These are phyloP conservation scores for Cyanodermella asteris DNA, from an alignment of 2,329 filamentous ascomycete species.

Conservation along the genomic window DNA sequence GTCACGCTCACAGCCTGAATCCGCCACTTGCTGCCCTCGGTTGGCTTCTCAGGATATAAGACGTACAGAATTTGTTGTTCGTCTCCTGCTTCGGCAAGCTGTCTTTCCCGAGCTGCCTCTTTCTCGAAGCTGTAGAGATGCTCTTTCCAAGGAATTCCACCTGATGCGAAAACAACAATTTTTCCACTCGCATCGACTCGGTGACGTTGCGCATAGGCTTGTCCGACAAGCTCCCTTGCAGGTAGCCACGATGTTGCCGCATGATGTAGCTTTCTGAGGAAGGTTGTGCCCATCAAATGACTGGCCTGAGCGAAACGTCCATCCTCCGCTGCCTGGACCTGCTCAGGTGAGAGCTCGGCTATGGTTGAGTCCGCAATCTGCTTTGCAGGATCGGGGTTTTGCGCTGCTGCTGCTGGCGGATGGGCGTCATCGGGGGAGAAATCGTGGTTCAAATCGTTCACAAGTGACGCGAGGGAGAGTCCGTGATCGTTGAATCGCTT, in stretches of 20 bases:
- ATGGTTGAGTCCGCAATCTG: slow-evolving; percentile 21
- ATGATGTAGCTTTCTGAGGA: slow-evolving; percentile 58
- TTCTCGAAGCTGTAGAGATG: slow-evolving; percentile 80
- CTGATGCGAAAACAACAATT: slow-evolving; percentile 60
- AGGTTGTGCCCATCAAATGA: slow-evolving; percentile 69
- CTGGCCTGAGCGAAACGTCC: slow-evolving; percentile 57
- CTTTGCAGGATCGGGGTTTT: neutral
- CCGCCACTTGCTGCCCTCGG: slow-evolving; percentile 62
- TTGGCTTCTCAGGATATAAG: slow-evolving; percentile 66
- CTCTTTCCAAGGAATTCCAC: slow-evolving; percentile 81
- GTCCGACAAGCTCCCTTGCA: slow-evolving; percentile 55
- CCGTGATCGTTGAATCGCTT: slow-evolving; percentile 69
- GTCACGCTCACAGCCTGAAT: slow-evolving; percentile 76
- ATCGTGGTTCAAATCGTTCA: slow-evolving; percentile 57
- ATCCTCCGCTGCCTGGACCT: slow-evolving; percentile 57
- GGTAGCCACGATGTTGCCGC: slow-evolving; percentile 65
- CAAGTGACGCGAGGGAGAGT: slow-evolving; percentile 67
- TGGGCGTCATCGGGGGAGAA: slow-evolving; percentile 47
- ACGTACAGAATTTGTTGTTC: slow-evolving; percentile 67
- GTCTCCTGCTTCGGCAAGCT: slow-evolving; percentile 20
- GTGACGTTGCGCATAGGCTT: slow-evolving; percentile 48
- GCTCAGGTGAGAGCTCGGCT: slow-evolving; percentile 24
- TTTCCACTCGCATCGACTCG: slow-evolving; percentile 53
- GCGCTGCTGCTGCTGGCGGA: neutral
- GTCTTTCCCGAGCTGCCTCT: slow-evolving; percentile 30